A percentile compares a stretch with the other conserved stretches of the same genome.
These are phyloP conservation scores for Colletotrichum nymphaeae DNA, from an alignment of 2,329 filamentous ascomycete species.

Conservation along the genomic window DNA sequence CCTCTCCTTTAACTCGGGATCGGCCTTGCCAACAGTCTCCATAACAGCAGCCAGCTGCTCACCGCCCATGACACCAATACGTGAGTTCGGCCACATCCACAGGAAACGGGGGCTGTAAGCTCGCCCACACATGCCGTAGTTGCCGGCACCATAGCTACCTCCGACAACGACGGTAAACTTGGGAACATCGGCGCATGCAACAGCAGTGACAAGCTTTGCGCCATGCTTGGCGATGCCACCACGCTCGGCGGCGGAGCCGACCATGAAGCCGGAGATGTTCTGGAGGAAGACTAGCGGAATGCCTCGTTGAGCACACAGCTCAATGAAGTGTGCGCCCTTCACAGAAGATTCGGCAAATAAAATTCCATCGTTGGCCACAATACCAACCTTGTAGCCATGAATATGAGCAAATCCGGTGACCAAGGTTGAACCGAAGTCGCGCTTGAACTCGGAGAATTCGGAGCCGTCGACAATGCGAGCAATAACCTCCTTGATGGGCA, in stretches of 20 bases:
- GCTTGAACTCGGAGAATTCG: constrained; percentile 94
- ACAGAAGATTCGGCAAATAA: constrained; percentile 89
- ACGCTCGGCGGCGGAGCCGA: constrained; percentile 89
- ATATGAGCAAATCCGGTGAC: constrained; percentile 93
- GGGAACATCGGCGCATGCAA: constrained; percentile 92
- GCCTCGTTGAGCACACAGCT: constrained; percentile 89
- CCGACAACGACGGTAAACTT: constrained; percentile 99
- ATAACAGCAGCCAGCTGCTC: constrained; percentile 94
- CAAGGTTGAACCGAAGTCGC: constrained; percentile 86
- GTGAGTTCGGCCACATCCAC: constrained; percentile 98
- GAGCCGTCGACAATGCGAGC: constrained; percentile 92
- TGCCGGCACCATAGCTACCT: constrained; percentile 91
- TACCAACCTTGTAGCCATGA: constrained; percentile 90
- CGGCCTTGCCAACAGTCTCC: constrained; percentile 89
- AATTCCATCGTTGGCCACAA: constrained; percentile 96
- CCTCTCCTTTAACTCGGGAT: constrained; percentile 82
- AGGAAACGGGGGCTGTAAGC: constrained; percentile 92
- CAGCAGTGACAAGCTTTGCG: constrained; percentile 94
- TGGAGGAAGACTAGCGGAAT: constrained; percentile 94
- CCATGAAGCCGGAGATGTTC: constrained; percentile 99
- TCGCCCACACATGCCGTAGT: constrained; percentile 98
- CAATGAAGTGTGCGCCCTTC: constrained; percentile 97
- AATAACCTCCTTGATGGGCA: constrained; percentile 91
- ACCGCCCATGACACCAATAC: constrained; percentile 94
- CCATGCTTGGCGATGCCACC: constrained; percentile 98